A percentile compares a stretch with the other conserved stretches of the same genome.
Conservation (phyloP, 2,329 filamentous ascomycete species). For the Fusarium denticulatum region DNA sequence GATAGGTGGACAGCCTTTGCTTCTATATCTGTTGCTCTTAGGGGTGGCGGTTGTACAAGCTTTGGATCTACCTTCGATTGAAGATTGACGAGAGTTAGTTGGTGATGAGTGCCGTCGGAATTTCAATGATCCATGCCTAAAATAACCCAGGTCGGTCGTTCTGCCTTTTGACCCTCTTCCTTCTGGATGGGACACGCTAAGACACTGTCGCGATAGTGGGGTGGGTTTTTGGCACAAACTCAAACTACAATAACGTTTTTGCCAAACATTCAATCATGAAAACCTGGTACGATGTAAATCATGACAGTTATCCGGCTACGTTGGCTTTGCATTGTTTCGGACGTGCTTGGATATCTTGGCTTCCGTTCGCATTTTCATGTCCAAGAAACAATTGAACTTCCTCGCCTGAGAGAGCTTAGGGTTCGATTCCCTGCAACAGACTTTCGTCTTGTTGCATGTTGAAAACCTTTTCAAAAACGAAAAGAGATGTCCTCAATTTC, state of each 20-base stretch:
- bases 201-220: not conserved
- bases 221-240: not conserved
- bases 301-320: slow-evolving; percentile 8
- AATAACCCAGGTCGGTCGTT: not conserved
- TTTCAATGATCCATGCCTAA: not conserved
- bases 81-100: too few relatives aligned
- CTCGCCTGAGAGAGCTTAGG: rapidly evolving
- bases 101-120: not conserved
- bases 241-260: not conserved
- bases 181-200: not conserved
- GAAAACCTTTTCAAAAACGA: rapidly evolving
- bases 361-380: not conserved
- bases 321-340: not conserved
- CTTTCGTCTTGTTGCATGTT: not conserved
- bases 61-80: not conserved
- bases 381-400: not conserved
- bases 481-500: not conserved
- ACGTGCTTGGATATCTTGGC: rapidly evolving
- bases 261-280: not conserved
- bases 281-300: slow-evolving; percentile 42
- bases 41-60: not conserved
- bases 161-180: not conserved
- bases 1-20: not conserved
- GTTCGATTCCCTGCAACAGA: not conserved
- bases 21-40: not conserved